Evolutionary conservation across 352 stramenopile species (phyloP).

Genomic region (Peronospora belbahrii): DNA sequence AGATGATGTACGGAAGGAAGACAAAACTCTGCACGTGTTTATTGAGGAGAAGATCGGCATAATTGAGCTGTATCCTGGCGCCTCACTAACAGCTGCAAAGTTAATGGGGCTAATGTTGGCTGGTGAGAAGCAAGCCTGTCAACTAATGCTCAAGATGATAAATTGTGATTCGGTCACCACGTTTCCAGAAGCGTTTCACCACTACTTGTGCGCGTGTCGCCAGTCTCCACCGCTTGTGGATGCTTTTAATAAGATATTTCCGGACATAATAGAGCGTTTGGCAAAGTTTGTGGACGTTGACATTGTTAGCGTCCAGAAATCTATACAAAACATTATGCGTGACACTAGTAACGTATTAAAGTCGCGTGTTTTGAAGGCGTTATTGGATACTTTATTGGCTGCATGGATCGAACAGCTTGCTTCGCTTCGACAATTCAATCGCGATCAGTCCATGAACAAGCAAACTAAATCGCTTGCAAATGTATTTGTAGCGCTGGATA

Average conservation of each 20-base stretch:
- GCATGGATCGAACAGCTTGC: constrained; percentile 39
- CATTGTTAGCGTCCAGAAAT: constrained; percentile 14
- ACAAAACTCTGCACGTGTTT: constrained; percentile 20
- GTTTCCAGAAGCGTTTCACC: constrained; percentile 29
- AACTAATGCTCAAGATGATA: constrained; percentile 29
- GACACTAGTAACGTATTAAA: constrained; percentile 27
- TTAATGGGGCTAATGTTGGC: constrained; percentile 9
- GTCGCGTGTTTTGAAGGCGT: constrained; percentile 21
- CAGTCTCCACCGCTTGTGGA: constrained; percentile 17
- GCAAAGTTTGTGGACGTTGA: constrained; percentile 19
- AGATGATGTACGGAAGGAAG: constrained; percentile 3
- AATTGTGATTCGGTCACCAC: constrained; percentile 7
- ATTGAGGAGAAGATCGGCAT: constrained; percentile 12
- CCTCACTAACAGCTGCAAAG: constrained; percentile 24
- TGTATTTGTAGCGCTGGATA: constrained; percentile 36
- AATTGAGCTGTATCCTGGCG: constrained; percentile 20
- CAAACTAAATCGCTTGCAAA: constrained; percentile 2
- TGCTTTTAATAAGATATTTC: constrained; percentile 25
- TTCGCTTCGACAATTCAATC: not conserved
- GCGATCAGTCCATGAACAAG: not conserved
- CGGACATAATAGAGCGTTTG: constrained; percentile 26
- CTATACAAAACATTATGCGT: constrained; percentile 24
- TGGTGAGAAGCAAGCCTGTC: constrained; percentile 5
- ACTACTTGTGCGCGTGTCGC: constrained; percentile 29
- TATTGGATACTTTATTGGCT: constrained; percentile 27